Evolutionary conservation across 176 grass and related monocot species (phyloP).

Genomic region (Aegilops tauschii): DNA sequence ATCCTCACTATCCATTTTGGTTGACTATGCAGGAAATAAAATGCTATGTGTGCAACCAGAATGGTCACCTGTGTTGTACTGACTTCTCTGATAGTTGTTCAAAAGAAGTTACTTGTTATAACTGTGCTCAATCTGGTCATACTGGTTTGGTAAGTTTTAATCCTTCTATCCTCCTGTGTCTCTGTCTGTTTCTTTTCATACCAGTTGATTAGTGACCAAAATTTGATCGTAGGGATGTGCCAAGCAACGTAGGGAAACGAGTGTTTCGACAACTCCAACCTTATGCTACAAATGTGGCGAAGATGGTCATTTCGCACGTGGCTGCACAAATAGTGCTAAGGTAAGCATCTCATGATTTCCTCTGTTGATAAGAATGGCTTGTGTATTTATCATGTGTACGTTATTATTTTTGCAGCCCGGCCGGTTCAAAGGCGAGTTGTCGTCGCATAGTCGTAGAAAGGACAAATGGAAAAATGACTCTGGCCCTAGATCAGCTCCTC

Average conservation of each 20-base stretch:
- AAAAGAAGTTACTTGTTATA: constrained; percentile 78
- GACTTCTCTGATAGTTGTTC: constrained; percentile 50
- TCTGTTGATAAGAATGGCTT: not conserved
- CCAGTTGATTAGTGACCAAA: constrained; percentile 13
- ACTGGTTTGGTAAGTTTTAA: constrained; percentile 67
- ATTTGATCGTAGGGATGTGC: constrained; percentile 81
- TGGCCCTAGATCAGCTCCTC: constrained; percentile 61
- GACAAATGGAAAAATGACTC: constrained; percentile 42
- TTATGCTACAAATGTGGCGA: constrained; percentile 64
- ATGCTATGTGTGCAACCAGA: constrained; percentile 85
- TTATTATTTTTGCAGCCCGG: constrained; percentile 40
- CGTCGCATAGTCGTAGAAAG: constrained; percentile 40
- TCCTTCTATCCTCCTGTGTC: not conserved
- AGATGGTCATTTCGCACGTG: constrained; percentile 80
- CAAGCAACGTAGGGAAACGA: constrained; percentile 61
- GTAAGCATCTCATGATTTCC: constrained; percentile 21
- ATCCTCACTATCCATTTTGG: constrained; percentile 16
- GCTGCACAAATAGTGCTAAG: constrained; percentile 64
- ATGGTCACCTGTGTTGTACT: constrained; percentile 87
- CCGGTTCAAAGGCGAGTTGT: constrained; percentile 33
- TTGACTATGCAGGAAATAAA: constrained; percentile 72
- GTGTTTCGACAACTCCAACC: constrained; percentile 28
- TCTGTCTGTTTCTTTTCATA: constrained; percentile 19
- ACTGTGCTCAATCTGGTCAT: constrained; percentile 90
- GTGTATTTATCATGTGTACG: not conserved